These are phyloP conservation scores for Dalbergia cultrata DNA, from an alignment of 306 rosid species.

Conservation along the genomic window DNA sequence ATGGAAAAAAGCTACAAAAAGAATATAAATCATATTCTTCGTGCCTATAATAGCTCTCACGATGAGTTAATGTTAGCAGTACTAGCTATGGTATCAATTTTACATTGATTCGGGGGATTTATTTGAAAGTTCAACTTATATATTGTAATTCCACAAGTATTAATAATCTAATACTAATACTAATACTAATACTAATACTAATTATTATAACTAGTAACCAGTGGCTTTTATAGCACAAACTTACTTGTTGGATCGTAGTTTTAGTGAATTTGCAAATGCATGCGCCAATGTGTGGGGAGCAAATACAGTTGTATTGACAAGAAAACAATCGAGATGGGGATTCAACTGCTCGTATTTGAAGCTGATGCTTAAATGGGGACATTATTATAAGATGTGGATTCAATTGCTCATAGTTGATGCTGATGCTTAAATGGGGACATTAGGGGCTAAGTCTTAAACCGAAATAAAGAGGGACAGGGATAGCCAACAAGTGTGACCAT, in stretches of 20 bases:
- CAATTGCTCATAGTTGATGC: slow-evolving; percentile 31
- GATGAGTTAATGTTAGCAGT: slow-evolving; percentile 37
- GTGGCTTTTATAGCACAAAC: not conserved
- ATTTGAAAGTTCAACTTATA: slow-evolving; percentile 6
- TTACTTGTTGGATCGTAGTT: no score
- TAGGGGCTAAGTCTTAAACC: slow-evolving; percentile 29
- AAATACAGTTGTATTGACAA: slow-evolving; percentile 22
- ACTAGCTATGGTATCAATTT: slow-evolving; percentile 23
- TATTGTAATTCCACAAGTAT: slow-evolving; percentile 22
- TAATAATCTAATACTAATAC: not conserved
- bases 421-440: slow-evolving; percentile 41
- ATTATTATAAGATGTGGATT: slow-evolving; percentile 6
- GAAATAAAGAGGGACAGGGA: slow-evolving; percentile 18
- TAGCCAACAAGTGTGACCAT: slow-evolving; percentile 47
- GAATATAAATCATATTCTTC: slow-evolving; percentile 32
- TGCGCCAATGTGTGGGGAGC: not conserved
- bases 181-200: not conserved
- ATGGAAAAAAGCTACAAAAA: slow-evolving; percentile 40
- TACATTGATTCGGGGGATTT: slow-evolving; percentile 37
- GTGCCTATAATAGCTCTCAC: slow-evolving; percentile 32
- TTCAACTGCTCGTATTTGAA: slow-evolving; percentile 17
- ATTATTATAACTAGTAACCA: not conserved
- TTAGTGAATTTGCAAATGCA: no score
- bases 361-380: slow-evolving; percentile 35
- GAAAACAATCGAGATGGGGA: not conserved